Evolutionary conservation across 2,329 filamentous ascomycete genomes (phyloP), one percentile per base, ranked within the genome.

Genomic region (Aureobasidium leucospermi): DNA sequence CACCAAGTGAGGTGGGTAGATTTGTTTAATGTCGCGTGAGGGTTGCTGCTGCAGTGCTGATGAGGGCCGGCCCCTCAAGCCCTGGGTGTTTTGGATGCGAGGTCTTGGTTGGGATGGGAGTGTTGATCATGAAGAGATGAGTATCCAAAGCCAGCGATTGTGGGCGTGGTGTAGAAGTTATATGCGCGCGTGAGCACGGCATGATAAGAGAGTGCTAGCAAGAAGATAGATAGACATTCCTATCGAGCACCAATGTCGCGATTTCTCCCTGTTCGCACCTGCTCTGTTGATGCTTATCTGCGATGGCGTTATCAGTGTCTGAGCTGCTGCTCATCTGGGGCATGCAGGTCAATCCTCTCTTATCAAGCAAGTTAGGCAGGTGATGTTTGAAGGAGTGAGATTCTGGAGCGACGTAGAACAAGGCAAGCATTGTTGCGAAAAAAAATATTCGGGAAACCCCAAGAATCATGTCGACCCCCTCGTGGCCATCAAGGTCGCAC

Each of bases 401-500:
- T 42, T 8, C 2, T 11, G 39, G 16, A n/a, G 16, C 23, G 49
- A 42, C 19, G n/a, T 43, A 10, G 38, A 55, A 34, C 19, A 34
- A 43, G 43, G 43, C 38, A 55, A 53, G 49, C 49, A 53, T 53
- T 42, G 11, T 23, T 23, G 23, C 23, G 23, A 23, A 23, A 23
- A 42, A 16, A 43, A 56, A 46, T 41, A 31, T 45, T 46, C 31
- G 52, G 16, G 29, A 43, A 55, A 31, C 19, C 16, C n/a, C 39
- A 13, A 8, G 28, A 6, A 36, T 43, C 36, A 32, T 34, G 34
- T 43, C 36, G 32, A 29, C 10, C 19, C 36, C 19, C 23, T 36
- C 41, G 31, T 46, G 36, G 31, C 52, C 52, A 56, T 46, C 52
- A 56, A 56, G 52, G 52, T 56, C 29, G 52, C 52, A 56, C 41